Evolutionary conservation across 1,284 basidiomycete genomes (phyloP).

Genomic region (Xanthoconium separans): DNA sequence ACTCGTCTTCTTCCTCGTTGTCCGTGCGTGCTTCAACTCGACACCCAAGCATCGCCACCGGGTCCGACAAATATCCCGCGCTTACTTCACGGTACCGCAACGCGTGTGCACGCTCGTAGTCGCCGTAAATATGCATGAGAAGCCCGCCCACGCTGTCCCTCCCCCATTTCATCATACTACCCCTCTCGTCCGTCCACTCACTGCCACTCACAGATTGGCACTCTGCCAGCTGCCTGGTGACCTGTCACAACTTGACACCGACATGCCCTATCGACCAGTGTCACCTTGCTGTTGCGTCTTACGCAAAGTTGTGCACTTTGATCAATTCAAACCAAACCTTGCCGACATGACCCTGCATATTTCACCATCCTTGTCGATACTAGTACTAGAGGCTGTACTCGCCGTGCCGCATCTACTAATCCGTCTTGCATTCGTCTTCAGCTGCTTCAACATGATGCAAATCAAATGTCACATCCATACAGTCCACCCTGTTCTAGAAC

Average conservation of each 20-base stretch:
- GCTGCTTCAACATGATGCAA: background rate
- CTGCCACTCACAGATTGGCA: background rate
- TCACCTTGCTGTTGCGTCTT: background rate
- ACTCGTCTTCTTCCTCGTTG: too few species aligned
- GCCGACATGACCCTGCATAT: conserved; percentile 17
- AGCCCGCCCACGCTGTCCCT: background rate
- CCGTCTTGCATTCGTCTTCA: conserved; percentile 2
- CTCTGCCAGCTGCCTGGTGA: background rate
- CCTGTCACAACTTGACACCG: background rate
- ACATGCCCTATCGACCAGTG: background rate
- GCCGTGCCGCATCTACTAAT: too few species aligned
- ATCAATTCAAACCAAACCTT: conserved; percentile 1
- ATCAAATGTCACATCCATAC: too few species aligned
- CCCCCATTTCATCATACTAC: too few species aligned
- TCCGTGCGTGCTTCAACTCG: too few species aligned
- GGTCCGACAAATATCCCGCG: background rate
- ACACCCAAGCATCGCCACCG: background rate
- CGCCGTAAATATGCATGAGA: conserved; percentile 6
- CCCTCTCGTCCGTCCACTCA: too few species aligned
- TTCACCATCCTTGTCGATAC: background rate
- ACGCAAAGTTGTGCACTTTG: conserved; percentile 1
- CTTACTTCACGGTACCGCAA: conserved; percentile 2
- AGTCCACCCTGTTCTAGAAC: background rate
- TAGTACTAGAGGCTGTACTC: too few species aligned
- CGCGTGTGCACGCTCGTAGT: background rate